Percentiles rank a stretch among this genome's conserved stretches.
These are phyloP conservation scores for Trapa incisa DNA, from an alignment of 345 rosid genomes.

Conservation along the genomic window DNA sequence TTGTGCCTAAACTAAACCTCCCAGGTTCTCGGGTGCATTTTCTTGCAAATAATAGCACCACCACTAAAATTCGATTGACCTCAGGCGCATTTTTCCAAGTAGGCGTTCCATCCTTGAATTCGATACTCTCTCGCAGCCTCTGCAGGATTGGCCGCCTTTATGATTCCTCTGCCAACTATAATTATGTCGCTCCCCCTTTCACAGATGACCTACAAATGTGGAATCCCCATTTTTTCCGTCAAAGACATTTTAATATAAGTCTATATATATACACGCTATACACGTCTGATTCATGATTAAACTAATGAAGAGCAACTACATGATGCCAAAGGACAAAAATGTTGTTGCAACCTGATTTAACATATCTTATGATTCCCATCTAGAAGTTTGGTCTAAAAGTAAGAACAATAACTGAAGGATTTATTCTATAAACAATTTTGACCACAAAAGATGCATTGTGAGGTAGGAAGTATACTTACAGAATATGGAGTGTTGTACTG, in stretches of 20 bases:
- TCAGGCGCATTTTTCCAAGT: constrained; percentile 50
- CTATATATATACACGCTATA: not conserved
- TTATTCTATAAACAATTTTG: not conserved
- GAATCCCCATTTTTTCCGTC: not conserved
- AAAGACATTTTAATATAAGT: not conserved
- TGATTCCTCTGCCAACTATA: constrained; percentile 94
- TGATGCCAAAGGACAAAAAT: not conserved
- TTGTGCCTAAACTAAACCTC: no score
- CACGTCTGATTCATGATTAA: not conserved
- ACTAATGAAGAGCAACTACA: not conserved
- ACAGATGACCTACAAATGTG: constrained; percentile 44
- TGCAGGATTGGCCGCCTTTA: constrained; percentile 67
- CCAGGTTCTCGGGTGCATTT: no score
- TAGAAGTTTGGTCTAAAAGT: no score
- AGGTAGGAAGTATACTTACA: constrained; percentile 29
- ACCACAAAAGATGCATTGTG: not conserved
- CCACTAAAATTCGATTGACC: not conserved
- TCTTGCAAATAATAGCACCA: no score
- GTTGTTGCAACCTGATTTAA: no score
- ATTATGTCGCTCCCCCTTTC: constrained; percentile 92
- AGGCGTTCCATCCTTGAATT: constrained; percentile 90
- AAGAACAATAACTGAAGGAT: no score
- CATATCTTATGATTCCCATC: not conserved
- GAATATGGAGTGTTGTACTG: constrained; percentile 92
- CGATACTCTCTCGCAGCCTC: constrained; percentile 75